Percentiles rank a stretch among this genome's conserved stretches.
Conservation (phyloP, 176 grass and related monocot species). For the Cenchrus purpureus region DNA sequence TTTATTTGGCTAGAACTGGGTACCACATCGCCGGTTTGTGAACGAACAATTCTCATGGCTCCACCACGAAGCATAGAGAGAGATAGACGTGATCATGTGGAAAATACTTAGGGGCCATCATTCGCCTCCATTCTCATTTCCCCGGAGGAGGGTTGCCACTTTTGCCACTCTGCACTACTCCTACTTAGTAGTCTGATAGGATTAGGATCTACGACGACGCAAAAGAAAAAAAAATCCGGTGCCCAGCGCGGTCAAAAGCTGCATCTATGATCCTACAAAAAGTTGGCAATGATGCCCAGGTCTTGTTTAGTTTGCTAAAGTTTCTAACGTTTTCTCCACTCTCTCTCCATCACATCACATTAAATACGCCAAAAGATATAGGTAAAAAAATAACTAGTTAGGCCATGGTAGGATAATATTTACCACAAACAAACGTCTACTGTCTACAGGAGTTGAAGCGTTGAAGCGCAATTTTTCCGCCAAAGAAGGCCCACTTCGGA, state of each 20-base stretch:
- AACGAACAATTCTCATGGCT: background rate
- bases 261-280: constrained; percentile 30
- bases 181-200: background rate
- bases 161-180: background rate
- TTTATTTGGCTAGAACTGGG: background rate
- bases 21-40: background rate
- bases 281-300: constrained; percentile 11
- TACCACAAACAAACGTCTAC: too few relatives aligned
- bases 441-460: too few relatives aligned
- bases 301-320: background rate
- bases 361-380: too few relatives aligned
- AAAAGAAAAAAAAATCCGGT: background rate
- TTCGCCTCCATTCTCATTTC: background rate
- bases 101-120: constrained; percentile 32
- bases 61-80: background rate
- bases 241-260: background rate
- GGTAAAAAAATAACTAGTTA: too few relatives aligned
- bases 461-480: too few relatives aligned
- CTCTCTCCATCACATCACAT: too few relatives aligned
- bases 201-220: background rate
- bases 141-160: background rate
- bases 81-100: constrained; percentile 16
- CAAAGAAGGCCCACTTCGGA: background rate
- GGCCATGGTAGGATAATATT: too few relatives aligned
- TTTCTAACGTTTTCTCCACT: too few relatives aligned